Conservation (phyloP, 805 yeast species). For the Candida nanaspora region DNA sequence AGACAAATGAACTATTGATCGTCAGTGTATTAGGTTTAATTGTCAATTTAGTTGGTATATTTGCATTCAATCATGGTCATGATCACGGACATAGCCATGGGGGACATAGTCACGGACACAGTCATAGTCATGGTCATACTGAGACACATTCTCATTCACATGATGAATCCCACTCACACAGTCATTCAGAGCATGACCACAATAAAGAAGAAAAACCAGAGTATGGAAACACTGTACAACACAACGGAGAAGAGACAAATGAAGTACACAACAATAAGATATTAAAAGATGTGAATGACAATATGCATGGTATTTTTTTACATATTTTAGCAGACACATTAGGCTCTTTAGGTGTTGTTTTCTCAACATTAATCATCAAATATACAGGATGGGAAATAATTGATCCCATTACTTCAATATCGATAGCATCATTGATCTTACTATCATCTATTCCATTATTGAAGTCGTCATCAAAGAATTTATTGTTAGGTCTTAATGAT, state of each 20-base stretch:
- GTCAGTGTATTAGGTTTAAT: slow-evolving; percentile 80
- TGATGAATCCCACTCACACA: slow-evolving; percentile 15
- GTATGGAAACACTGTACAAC: no score
- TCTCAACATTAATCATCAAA: slow-evolving; percentile 75
- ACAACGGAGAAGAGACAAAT: slow-evolving; percentile 5
- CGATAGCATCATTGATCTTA: slow-evolving; percentile 77
- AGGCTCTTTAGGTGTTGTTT: slow-evolving; percentile 96
- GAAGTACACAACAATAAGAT: slow-evolving; percentile 8
- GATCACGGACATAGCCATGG: slow-evolving; percentile 38
- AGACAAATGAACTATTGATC: slow-evolving; percentile 75
- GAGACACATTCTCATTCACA: slow-evolving; percentile 22
- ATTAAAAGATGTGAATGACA: slow-evolving; percentile 49
- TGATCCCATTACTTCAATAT: slow-evolving; percentile 87
- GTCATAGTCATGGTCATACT: slow-evolving; percentile 18
- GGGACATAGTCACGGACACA: slow-evolving; percentile 25
- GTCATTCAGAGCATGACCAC: slow-evolving; percentile 11
- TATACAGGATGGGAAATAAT: slow-evolving; percentile 64
- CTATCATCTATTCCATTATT: slow-evolving; percentile 79
- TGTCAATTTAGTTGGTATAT: slow-evolving; percentile 87
- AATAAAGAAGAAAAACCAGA: no score
- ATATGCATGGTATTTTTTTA: slow-evolving; percentile 89
- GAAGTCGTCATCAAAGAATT: slow-evolving; percentile 68
- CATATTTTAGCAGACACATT: slow-evolving; percentile 93
- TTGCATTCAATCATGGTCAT: slow-evolving; percentile 89
- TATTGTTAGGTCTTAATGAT: slow-evolving; percentile 55